Evolutionary conservation across 2,329 filamentous ascomycete genomes (phyloP).

Genomic region (Ophidiomyces ophidiicola): DNA sequence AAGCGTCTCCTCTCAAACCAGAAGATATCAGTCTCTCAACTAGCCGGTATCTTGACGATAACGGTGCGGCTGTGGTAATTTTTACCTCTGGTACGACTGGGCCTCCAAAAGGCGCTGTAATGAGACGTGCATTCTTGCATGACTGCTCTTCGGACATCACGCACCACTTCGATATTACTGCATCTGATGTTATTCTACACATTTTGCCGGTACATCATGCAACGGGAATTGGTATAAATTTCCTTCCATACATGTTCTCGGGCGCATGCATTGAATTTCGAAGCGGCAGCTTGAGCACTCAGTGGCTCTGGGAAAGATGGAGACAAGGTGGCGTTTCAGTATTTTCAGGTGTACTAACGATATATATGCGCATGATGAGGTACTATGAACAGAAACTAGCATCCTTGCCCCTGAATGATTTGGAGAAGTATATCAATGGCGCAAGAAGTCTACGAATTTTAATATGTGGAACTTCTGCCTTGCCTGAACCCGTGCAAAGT

Average conservation of each 20-base stretch:
- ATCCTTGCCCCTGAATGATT: conserved; percentile 2
- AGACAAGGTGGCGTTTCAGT: conserved; percentile 11
- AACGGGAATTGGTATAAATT: conserved; percentile 16
- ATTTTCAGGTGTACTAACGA: conserved; percentile 14
- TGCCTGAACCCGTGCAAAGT: conserved; percentile 11
- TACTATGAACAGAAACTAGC: conserved; percentile 13
- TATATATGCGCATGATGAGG: conserved; percentile 16
- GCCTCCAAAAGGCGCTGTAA: conserved; percentile 34
- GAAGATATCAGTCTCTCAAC: conserved; percentile 17
- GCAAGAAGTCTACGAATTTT: conserved; percentile 10
- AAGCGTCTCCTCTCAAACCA: not conserved
- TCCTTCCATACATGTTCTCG: conserved; percentile 12
- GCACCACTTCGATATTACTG: conserved; percentile 18
- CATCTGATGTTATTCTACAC: conserved; percentile 26
- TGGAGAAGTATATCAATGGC: conserved; percentile 10
- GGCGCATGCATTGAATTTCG: conserved; percentile 15
- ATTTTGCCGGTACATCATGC: conserved; percentile 16
- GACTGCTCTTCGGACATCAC: conserved; percentile 9
- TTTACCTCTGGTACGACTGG: conserved; percentile 33
- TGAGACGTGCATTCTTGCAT: conserved; percentile 13
- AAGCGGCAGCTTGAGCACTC: conserved; percentile 11
- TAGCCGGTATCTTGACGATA: conserved; percentile 19
- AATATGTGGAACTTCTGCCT: conserved; percentile 13
- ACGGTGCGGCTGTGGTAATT: conserved; percentile 21
- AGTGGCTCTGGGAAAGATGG: conserved; percentile 14